Conservation (phyloP, 2,329 filamentous ascomycete species). For the Colletotrichum sojae region DNA sequence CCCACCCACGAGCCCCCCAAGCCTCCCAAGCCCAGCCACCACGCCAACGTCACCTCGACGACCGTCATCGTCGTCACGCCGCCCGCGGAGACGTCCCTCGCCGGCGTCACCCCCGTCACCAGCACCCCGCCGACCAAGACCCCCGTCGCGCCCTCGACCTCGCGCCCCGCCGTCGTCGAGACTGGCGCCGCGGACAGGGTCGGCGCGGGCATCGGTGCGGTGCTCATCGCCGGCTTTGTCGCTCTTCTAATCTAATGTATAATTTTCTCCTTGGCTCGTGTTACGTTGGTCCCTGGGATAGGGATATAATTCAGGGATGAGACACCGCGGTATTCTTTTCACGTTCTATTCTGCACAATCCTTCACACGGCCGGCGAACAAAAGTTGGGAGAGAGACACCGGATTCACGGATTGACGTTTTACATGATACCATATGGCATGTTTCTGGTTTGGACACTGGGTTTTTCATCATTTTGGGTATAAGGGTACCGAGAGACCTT, state of each 20-base stretch:
- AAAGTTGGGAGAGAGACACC: constrained; percentile 7
- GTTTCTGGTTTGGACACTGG: neutral
- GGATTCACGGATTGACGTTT: neutral
- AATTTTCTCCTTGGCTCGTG: neutral
- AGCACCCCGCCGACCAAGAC: constrained; percentile 15
- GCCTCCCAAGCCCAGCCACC: constrained; percentile 26
- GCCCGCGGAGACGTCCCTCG: constrained; percentile 22
- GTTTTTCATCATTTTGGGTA: neutral
- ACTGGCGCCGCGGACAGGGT: constrained; percentile 54
- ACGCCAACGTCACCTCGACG: constrained; percentile 30
- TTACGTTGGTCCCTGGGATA: neutral
- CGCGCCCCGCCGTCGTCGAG: constrained; percentile 44
- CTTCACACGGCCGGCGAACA: constrained; percentile 34
- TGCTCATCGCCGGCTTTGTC: constrained; percentile 56
- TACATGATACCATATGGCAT: constrained; percentile 33
- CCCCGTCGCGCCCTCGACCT: constrained; percentile 24
- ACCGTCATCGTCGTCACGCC: constrained; percentile 27
- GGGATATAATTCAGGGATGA: neutral
- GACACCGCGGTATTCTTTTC: neutral
- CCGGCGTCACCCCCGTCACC: constrained; percentile 15
- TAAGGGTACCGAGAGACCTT: too few species aligned
- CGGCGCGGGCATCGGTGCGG: constrained; percentile 52
- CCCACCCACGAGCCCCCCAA: constrained; percentile 10
- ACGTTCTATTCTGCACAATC: constrained; percentile 34
- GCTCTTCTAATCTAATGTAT: constrained; percentile 46